Conservation (phyloP, 164 flowering plant genomes). For the Stephania yunnanensis region DNA sequence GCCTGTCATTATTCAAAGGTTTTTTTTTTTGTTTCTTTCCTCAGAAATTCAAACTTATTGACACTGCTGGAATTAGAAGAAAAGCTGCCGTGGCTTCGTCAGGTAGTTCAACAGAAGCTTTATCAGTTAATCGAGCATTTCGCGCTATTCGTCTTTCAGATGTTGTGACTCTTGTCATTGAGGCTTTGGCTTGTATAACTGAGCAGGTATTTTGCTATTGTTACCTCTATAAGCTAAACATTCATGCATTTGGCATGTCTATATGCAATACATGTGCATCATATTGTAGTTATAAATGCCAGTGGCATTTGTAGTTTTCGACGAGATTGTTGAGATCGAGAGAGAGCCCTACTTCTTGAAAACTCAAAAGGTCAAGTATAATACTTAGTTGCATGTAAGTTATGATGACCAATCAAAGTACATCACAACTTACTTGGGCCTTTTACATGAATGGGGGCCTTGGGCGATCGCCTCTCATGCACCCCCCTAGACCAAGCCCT, state of each 20-base stretch:
- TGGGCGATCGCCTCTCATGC: too few species aligned
- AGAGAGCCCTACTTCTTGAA: too few species aligned
- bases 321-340: too few species aligned
- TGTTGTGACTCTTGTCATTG: slow-evolving; percentile 97
- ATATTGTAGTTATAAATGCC: too few species aligned
- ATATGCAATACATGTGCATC: too few species aligned
- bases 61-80: slow-evolving; percentile 96
- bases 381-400: too few species aligned
- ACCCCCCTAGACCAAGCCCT: too few species aligned
- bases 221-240: neutral
- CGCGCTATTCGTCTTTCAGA: slow-evolving; percentile 96
- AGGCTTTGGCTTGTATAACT: slow-evolving; percentile 92
- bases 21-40: slow-evolving; percentile 8
- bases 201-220: slow-evolving; percentile 68
- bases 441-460: too few species aligned
- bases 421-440: too few species aligned
- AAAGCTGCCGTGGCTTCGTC: slow-evolving; percentile 78
- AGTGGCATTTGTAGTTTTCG: too few species aligned
- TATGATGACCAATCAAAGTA: too few species aligned
- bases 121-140: slow-evolving; percentile 94
- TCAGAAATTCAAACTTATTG: slow-evolving; percentile 90
- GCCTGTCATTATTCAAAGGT: neutral
- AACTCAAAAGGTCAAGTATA: too few species aligned
- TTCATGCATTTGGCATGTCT: neutral
- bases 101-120: slow-evolving; percentile 85